Evolutionary conservation across 169 alveolate species (phyloP).

Genomic region (Cryptosporidium tyzzeri): DNA sequence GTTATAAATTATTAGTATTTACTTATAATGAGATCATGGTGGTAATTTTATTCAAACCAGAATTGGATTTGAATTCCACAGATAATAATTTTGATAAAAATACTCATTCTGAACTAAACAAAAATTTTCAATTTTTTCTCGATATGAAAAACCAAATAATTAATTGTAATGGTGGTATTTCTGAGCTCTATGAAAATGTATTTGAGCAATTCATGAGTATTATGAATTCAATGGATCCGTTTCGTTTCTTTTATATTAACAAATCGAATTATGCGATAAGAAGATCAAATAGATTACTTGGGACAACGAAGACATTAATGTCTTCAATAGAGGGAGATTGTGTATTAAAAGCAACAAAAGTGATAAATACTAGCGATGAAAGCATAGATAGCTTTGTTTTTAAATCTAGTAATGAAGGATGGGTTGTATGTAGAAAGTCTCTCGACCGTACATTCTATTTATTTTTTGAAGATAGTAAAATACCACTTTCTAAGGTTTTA

Average conservation of each 20-base stretch:
- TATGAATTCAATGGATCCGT: conserved; percentile 49
- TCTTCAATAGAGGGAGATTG: conserved; percentile 67
- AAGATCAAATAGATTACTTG: conserved; percentile 55
- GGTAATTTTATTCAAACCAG: neutral
- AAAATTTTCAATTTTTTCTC: conserved; percentile 10
- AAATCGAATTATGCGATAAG: conserved; percentile 52
- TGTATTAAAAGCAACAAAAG: conserved; percentile 20
- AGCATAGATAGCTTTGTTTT: neutral
- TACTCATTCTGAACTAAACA: neutral
- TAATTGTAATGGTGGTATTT: conserved; percentile 35
- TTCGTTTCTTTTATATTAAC: conserved; percentile 51
- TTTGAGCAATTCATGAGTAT: conserved; percentile 34
- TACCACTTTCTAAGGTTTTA: conserved; percentile 20
- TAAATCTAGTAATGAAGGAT: conserved; percentile 59
- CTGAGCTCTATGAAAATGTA: neutral
- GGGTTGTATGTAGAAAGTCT: conserved; percentile 63
- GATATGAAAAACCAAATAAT: conserved; percentile 29
- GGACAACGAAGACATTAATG: conserved; percentile 64
- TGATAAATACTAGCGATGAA: neutral
- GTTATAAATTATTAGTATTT: conserved; percentile 29
- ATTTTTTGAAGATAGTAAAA: conserved; percentile 52
- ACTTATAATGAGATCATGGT: conserved; percentile 61
- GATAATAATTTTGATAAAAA: neutral
- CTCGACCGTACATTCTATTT: conserved; percentile 52
- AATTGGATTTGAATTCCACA: neutral